Evolutionary conservation across 805 yeast species (phyloP), one percentile per base, ranked within the genome.

Genomic region (Ogataea trehaloabstinens): DNA sequence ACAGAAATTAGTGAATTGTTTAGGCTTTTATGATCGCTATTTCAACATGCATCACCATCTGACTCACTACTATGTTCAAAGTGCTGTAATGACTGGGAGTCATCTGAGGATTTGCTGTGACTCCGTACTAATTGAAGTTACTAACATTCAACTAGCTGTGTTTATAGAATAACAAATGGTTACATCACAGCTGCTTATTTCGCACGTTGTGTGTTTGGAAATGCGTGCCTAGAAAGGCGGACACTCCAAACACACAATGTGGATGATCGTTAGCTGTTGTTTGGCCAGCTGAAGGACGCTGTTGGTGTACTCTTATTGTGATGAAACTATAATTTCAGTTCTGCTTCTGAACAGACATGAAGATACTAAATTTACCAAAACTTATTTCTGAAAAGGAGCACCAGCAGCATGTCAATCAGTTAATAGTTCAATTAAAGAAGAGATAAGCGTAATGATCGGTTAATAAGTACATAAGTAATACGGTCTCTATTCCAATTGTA

Each of bases 31-130:
- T 73, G 85, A 93, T 80, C 30, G 30, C 82, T 93, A 84, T 67
- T 67, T 85, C 81, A 76, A 37, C 96, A 87, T 87, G 96, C 96
- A 87, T 87, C 95, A 87, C 96, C 96, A 87, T 84, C 95, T 87
- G 95, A 86, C 58, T 49, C 34, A 10, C 18, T n/a, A n/a, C n/a
- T n/a, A n/a, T n/a, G n/a, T 24, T 24, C 13, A 27, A 15, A 13
- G 13, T 15, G 15, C n/a, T n/a, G n/a, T n/a, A n/a, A n/a, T n/a
- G n/a, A n/a, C n/a, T n/a, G n/a, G n/a, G n/a, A n/a, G n/a, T n/a
- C n/a, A n/a, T n/a, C n/a, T n/a, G n/a, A n/a, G n/a, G n/a, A n/a
- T n/a, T n/a, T n/a, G n/a, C n/a, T n/a, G n/a, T n/a, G n/a, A n/a
- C n/a, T n/a, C n/a, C n/a, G n/a, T n/a, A n/a, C n/a, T n/a, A n/a